phyloP scores from a whole-genome alignment of 768 basidiomycete genomes.

The Russula foetens region DNA sequence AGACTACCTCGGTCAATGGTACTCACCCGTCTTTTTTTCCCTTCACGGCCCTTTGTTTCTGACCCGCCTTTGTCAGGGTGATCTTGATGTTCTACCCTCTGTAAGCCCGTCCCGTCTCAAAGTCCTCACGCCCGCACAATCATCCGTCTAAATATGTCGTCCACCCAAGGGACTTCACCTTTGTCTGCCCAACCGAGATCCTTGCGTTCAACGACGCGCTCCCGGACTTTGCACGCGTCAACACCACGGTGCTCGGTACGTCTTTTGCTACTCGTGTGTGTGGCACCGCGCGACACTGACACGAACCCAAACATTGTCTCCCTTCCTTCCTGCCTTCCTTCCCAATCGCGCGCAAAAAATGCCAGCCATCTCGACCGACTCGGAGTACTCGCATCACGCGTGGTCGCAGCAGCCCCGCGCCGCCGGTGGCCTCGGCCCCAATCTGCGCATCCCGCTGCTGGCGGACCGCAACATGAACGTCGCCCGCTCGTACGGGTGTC shows the following conservation, averaged over 20 bases:
- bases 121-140: background rate
- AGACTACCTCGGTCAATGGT: too few relatives aligned
- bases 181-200: conserved; percentile 93
- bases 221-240: conserved; percentile 59
- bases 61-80: conserved; percentile 46
- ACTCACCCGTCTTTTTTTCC: too few relatives aligned
- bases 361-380: conserved; percentile 84
- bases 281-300: too few relatives aligned
- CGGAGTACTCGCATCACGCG: conserved; percentile 79
- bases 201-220: conserved; percentile 91
- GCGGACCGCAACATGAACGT: conserved; percentile 76
- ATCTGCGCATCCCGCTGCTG: conserved; percentile 76
- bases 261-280: too few relatives aligned
- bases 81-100: conserved; percentile 91
- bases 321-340: too few relatives aligned
- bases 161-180: conserved; percentile 71
- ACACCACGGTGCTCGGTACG: conserved; percentile 71
- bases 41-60: background rate
- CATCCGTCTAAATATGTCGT: background rate
- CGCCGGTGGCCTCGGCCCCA: conserved; percentile 84
- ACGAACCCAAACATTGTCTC: too few relatives aligned
- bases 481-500: conserved; percentile 78
- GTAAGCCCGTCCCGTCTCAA: conserved; percentile 37
- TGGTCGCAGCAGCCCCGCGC: conserved; percentile 79
- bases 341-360: too few relatives aligned